Evolutionary conservation across 306 rosid genomes (phyloP), one percentile per base, ranked within the genome.

Genomic region (Trichosanthes cucumerina): DNA sequence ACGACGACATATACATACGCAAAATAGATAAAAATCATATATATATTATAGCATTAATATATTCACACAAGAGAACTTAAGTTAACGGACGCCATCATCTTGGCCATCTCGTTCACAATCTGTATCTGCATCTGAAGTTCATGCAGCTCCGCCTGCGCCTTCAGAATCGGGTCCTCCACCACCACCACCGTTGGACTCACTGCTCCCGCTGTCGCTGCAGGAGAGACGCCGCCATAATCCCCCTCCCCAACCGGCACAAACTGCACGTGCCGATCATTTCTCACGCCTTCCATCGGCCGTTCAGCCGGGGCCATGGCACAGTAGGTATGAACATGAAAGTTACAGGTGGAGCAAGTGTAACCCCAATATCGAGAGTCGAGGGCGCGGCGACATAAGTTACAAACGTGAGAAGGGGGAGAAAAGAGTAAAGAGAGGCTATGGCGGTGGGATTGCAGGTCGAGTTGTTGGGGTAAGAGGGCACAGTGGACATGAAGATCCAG

Each of bases 81-180:
- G 26, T 66, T 38, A 66, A 66, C 44, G 16, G 74, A 66, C 2
- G 74, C 74, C 50, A 66, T 66, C 74, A 66, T 66, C 74, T 66
- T 66, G 31, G 74, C 74, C 74, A 66, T 66, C 49, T 66, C 72
- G 5, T 34, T 18, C 18, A 18, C 72, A 7, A 64, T 64, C 7
- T 64, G 72, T 44, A 31, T 11, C 11, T 63, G 70, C 72, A 64
- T 64, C 43, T 64, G 72, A 33, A 64, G 44, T 26, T 64, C 74
- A 19, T 19, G 31, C 15, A 66, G 31, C 74, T 66, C 74, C 1
- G 49, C 74, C 49, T 66, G 74, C 13, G 50, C 49, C 74, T 39
- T 19, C 26, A 66, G 50, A 66, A 21, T 8, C 8, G 74, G 50
- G 36, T 66, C 72, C 24, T 14, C 72, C 24, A 66, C 43, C 14